These are phyloP conservation scores for Diaporthe sp. DNA, from an alignment of 2,329 filamentous ascomycete species.

Conservation along the genomic window DNA sequence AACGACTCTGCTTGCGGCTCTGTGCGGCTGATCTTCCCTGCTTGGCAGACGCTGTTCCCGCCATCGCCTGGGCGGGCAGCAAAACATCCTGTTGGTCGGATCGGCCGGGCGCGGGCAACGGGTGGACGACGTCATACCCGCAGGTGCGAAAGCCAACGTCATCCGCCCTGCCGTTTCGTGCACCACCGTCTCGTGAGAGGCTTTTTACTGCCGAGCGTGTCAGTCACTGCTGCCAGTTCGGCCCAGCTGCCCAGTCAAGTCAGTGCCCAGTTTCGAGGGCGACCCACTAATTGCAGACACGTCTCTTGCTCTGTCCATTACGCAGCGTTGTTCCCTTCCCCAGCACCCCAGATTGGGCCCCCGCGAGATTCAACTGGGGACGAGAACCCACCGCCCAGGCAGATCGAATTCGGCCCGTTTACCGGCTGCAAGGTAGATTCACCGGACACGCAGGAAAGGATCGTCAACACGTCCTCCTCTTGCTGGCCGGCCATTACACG, in stretches of 20 bases:
- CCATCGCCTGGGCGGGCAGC: neutral
- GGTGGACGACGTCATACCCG: constrained; percentile 20
- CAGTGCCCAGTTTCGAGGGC: neutral
- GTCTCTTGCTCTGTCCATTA: neutral
- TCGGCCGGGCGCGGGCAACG: neutral
- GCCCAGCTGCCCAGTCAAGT: neutral
- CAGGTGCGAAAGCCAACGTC: neutral
- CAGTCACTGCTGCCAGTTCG: neutral
- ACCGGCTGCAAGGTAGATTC: neutral
- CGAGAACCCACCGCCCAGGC: constrained; percentile 13
- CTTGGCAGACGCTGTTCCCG: neutral
- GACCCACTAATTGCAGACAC: constrained; percentile 18
- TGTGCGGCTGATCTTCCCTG: constrained; percentile 13
- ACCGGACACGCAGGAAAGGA: neutral
- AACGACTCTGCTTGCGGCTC: constrained; percentile 26
- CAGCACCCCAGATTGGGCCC: neutral
- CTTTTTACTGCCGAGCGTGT: neutral
- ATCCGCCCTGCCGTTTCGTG: neutral
- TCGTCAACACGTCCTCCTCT: neutral
- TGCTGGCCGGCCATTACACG: constrained; percentile 3
- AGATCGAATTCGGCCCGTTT: constrained; percentile 29
- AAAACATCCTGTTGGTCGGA: constrained; percentile 13
- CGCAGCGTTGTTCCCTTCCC: constrained; percentile 22
- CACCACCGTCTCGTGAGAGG: neutral
- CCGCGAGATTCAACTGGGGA: constrained; percentile 23